Conservation (phyloP, 225 moss, liverwort and hornwort genomes). For the Polytrichum commune region DNA sequence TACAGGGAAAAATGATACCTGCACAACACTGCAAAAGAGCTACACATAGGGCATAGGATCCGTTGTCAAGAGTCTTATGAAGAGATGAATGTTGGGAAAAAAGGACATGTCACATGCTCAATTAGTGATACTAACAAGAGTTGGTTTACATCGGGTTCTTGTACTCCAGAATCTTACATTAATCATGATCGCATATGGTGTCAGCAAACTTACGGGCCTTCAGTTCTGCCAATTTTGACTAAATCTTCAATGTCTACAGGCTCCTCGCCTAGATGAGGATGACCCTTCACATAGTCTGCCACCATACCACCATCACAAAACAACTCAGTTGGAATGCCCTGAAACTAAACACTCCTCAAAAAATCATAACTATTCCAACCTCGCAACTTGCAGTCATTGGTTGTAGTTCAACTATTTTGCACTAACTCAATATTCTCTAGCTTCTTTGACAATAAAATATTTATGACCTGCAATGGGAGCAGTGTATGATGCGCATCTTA, state of each 20-base stretch:
- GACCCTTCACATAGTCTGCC: conserved; percentile 73
- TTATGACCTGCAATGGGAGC: background rate
- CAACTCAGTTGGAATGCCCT: background rate
- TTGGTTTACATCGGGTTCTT: no score
- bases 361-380: conserved; percentile 2
- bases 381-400: no score
- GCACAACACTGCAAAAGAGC: no score
- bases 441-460: background rate
- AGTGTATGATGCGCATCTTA: conserved; percentile 14
- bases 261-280: conserved; percentile 85
- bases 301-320: conserved; percentile 3
- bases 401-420: background rate
- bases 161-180: no score
- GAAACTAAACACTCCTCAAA: background rate
- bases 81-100: no score
- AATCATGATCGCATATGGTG: no score
- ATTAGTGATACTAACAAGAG: no score
- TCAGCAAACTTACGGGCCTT: conserved; percentile 84
- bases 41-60: no score
- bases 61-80: no score
- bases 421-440: background rate
- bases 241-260: conserved; percentile 96
- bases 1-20: no score
- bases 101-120: no score
- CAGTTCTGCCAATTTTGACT: conserved; percentile 79